Evolutionary conservation across 768 basidiomycete species (phyloP), one percentile per base, ranked within the genome.

Genomic region (Leccinum truebloodii): DNA sequence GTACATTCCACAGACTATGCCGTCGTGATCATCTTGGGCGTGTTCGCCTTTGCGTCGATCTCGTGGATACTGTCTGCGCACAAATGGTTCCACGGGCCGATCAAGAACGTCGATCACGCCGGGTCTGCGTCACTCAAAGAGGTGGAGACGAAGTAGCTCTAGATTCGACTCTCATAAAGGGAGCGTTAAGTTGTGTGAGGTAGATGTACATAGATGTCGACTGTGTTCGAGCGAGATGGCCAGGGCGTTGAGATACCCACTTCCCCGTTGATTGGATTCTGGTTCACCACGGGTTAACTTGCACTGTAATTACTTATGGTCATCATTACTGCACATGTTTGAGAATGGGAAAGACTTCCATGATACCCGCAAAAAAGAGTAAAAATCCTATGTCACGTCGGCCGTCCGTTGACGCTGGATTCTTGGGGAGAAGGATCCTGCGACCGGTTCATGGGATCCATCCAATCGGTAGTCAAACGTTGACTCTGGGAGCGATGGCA

Each of bases 11-110:
- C 32, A 90, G 89, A 90, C 68, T 89, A 89, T 66, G 79, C 87
- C 1, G 81, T 88, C 30, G 86, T 89, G 13, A 82, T 89, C 58
- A 81, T 89, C 67, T 78, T 80, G 76, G 76, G 75, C 1, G 86
- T 90, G 5, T 87, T 89, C 69, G 67, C 87, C 16, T 88, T 89
- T 64, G 85, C 89, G 1, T 73, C 83, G 1, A 57, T 79, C 4
- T 88, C 84, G 6, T 90, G 89, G 89, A 70, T 86, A 6, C 34
- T 86, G 4, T 88, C 87, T 24, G 89, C 89, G 1, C 82, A 74
- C 37, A 83, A 86, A 59, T 90, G 88, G 88, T 90, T 90, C 75
- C 79, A 73, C 22, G 88, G 88, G 0, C 88, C 88, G 18, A 76
- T 89, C 53, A 73, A 75, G 63, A 89, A 80, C 55, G 69, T 83